Evolutionary conservation across 2,329 filamentous ascomycete genomes (phyloP).

Genomic region (Scleromitrula shiraiana): DNA sequence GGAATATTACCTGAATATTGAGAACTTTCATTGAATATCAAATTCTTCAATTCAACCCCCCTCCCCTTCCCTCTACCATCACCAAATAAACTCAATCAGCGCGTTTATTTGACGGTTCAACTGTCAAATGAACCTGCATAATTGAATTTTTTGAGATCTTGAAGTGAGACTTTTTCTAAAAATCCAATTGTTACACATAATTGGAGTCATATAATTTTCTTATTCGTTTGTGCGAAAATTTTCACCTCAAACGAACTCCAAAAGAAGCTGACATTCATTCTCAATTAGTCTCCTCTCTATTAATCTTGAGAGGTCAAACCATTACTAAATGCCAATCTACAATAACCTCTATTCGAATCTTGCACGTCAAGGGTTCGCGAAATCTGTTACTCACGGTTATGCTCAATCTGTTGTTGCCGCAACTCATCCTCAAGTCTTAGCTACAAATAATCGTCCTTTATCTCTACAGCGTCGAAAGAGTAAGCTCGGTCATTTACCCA

Average conservation of each 20-base stretch:
- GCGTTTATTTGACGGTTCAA: conserved; percentile 88
- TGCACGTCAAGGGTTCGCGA: conserved; percentile 95
- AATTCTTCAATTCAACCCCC: not conserved
- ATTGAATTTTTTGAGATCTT: conserved; percentile 23
- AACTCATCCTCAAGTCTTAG: conserved; percentile 74
- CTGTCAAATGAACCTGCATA: conserved; percentile 99
- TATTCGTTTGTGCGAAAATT: not conserved
- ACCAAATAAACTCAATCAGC: conserved; percentile 41
- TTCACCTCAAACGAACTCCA: not conserved
- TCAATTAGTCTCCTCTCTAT: conserved; percentile 25
- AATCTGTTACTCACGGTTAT: conserved; percentile 96
- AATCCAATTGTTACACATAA: not conserved
- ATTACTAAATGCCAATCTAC: conserved; percentile 85
- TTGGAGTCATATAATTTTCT: not conserved
- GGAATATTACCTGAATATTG: not conserved
- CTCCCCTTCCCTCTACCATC: conserved; percentile 8
- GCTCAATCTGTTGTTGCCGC: conserved; percentile 95
- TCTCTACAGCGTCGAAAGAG: conserved; percentile 42
- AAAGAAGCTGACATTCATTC: conserved; percentile 10
- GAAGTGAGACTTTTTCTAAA: conserved; percentile 14
- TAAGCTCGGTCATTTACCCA: conserved; percentile 41
- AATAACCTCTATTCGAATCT: conserved; percentile 67
- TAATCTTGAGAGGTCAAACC: conserved; percentile 53
- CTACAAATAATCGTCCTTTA: conserved; percentile 58
- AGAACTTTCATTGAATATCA: not conserved